Conservation (phyloP, 805 yeast genomes). For the Huiozyma naganishii region DNA sequence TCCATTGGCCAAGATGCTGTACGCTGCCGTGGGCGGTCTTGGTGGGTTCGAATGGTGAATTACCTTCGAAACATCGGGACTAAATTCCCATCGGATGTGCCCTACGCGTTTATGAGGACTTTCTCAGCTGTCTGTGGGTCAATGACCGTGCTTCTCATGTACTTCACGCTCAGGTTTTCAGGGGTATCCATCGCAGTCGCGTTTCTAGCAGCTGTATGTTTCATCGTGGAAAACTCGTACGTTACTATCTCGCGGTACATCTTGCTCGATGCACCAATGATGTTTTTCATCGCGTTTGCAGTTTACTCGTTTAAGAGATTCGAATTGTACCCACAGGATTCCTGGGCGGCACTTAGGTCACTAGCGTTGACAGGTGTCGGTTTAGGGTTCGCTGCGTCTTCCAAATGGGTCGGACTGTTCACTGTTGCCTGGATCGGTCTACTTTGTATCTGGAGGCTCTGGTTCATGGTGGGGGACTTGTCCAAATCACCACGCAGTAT, state of each 20-base stretch:
- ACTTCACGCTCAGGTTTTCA: slow-evolving; percentile 58
- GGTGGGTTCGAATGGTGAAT: slow-evolving; percentile 68
- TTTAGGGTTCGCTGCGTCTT: slow-evolving; percentile 61
- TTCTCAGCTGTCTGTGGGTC: slow-evolving; percentile 61
- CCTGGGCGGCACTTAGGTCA: slow-evolving; percentile 47
- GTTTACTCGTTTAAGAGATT: slow-evolving; percentile 55
- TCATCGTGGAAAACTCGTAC: slow-evolving; percentile 55
- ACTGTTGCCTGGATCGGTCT: slow-evolving; percentile 71
- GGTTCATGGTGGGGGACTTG: slow-evolving; percentile 69
- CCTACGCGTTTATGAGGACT: slow-evolving; percentile 59
- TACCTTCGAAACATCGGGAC: slow-evolving; percentile 58
- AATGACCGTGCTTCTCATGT: slow-evolving; percentile 53
- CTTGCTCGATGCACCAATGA: slow-evolving; percentile 62
- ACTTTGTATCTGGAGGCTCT: slow-evolving; percentile 48
- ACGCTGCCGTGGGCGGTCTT: slow-evolving; percentile 55
- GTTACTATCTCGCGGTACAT: slow-evolving; percentile 69
- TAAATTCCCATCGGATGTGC: slow-evolving; percentile 43
- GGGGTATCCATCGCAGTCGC: slow-evolving; percentile 62
- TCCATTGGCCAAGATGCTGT: slow-evolving; percentile 67
- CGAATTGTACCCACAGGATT: slow-evolving; percentile 53
- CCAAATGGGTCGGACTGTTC: slow-evolving; percentile 81
- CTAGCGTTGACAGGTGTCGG: slow-evolving; percentile 54
- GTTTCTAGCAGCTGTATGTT: slow-evolving; percentile 41
- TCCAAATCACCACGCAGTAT: slow-evolving; percentile 36
- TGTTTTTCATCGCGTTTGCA: slow-evolving; percentile 67